These are phyloP conservation scores for Dacryopinax spathularia DNA, from an alignment of 768 basidiomycete genomes.

Conservation along the genomic window DNA sequence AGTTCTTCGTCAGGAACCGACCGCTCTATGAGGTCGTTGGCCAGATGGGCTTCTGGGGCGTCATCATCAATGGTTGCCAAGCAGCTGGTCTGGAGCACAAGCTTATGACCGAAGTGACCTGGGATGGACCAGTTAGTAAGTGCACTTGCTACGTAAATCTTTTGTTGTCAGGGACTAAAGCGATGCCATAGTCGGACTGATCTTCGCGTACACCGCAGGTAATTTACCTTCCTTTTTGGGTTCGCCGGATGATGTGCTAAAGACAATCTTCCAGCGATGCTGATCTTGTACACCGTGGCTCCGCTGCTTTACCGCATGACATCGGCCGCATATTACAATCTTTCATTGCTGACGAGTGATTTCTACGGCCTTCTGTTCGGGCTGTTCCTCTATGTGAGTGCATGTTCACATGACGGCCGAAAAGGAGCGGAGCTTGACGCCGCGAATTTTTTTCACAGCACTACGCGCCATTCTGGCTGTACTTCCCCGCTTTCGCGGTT, in stretches of 20 bases:
- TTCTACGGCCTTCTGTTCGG: slow-evolving; percentile 78
- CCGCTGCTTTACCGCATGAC: slow-evolving; percentile 76
- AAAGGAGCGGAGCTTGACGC: background rate
- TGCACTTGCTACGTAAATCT: slow-evolving; percentile 1
- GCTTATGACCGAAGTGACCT: slow-evolving; percentile 47
- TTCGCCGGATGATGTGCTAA: background rate
- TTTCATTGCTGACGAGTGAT: slow-evolving; percentile 74
- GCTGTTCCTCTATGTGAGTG: slow-evolving; percentile 39
- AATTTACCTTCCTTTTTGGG: slow-evolving; percentile 1
- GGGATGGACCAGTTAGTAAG: slow-evolving; percentile 60
- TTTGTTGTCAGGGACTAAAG: background rate
- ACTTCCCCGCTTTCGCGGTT: slow-evolving; percentile 64
- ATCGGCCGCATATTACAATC: slow-evolving; percentile 73
- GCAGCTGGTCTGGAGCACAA: slow-evolving; percentile 60
- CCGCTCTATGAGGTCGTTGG: slow-evolving; percentile 82
- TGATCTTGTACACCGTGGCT: slow-evolving; percentile 71
- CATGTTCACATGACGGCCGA: background rate
- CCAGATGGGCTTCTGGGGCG: slow-evolving; percentile 74
- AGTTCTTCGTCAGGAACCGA: slow-evolving; percentile 64
- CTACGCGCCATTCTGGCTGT: slow-evolving; percentile 74
- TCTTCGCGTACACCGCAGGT: slow-evolving; percentile 39
- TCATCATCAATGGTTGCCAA: slow-evolving; percentile 60
- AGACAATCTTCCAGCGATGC: slow-evolving; percentile 41
- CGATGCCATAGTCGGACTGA: slow-evolving; percentile 34
- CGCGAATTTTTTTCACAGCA: slow-evolving; percentile 35